A percentile compares a stretch with the other conserved stretches of the same genome.
These are phyloP conservation scores for Fusarium pseudocircinatum DNA, from an alignment of 2,329 filamentous ascomycete genomes.

Conservation along the genomic window DNA sequence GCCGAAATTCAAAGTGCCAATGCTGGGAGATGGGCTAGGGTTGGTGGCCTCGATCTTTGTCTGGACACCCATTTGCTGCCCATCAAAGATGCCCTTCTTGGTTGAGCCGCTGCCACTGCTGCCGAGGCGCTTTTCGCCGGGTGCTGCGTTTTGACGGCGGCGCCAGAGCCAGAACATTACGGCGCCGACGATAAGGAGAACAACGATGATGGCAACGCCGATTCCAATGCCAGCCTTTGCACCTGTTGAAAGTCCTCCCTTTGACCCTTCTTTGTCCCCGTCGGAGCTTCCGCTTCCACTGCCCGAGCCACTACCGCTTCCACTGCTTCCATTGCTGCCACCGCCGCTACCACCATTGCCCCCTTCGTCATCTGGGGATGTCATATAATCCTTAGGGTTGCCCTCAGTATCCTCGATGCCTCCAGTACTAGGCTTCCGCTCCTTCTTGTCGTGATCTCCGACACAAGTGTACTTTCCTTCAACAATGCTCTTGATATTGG, in stretches of 20 bases:
- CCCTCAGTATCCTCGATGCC: conserved; percentile 43
- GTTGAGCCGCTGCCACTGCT: conserved; percentile 32
- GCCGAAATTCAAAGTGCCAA: conserved; percentile 40
- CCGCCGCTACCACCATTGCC: not conserved
- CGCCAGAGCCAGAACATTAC: conserved; percentile 37
- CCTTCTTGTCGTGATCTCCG: conserved; percentile 40
- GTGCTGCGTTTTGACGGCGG: conserved; percentile 3
- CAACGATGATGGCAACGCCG: conserved; percentile 18
- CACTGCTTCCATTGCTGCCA: not conserved
- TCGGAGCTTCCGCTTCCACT: not conserved
- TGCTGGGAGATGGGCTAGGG: conserved; percentile 36
- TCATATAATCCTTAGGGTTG: conserved; percentile 39
- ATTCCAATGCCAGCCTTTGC: conserved; percentile 40
- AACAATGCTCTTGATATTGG: conserved; percentile 40
- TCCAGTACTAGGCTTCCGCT: conserved; percentile 40
- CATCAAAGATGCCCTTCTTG: conserved; percentile 34
- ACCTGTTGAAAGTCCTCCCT: conserved; percentile 36
- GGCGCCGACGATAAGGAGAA: conserved; percentile 10
- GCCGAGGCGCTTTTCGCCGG: conserved; percentile 20
- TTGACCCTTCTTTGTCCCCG: not conserved
- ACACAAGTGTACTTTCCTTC: conserved; percentile 39
- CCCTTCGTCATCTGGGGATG: conserved; percentile 11
- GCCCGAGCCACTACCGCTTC: conserved; percentile 5
- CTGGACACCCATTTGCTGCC: conserved; percentile 38
- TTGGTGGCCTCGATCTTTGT: conserved; percentile 42